Percentiles rank a stretch among this genome's conserved stretches.
Evolutionary conservation across 177 flowering plant species (phyloP).

Genomic region (Vitis hybrid): DNA sequence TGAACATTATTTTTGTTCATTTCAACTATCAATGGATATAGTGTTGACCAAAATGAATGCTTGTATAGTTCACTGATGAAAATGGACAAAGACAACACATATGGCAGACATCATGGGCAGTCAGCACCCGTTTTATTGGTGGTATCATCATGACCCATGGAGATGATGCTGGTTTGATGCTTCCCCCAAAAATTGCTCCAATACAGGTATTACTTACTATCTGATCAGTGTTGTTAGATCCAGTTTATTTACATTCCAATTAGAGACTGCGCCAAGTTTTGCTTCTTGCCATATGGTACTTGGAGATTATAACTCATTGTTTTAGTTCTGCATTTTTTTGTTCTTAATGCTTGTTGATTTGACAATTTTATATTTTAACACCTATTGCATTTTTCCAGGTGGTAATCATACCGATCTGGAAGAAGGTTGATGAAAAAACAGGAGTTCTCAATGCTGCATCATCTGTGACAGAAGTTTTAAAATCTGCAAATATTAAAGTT

Average conservation of each 20-base stretch:
- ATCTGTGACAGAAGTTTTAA: constrained; percentile 54
- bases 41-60: constrained; percentile 1
- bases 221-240: background rate
- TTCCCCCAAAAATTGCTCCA: constrained; percentile 92
- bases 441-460: constrained; percentile 78
- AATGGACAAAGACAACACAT: constrained; percentile 86
- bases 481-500: constrained; percentile 68
- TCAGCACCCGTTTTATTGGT: constrained; percentile 92
- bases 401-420: constrained; percentile 92
- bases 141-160: constrained; percentile 99
- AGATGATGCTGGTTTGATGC: constrained; percentile 92
- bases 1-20: background rate
- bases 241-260: background rate
- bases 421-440: constrained; percentile 61
- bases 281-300: background rate
- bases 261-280: background rate
- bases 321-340: background rate
- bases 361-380: background rate
- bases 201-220: constrained; percentile 53
- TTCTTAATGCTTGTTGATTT: background rate
- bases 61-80: constrained; percentile 78
- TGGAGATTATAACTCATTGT: background rate
- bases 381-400: constrained; percentile 43
- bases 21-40: background rate
- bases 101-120: constrained; percentile 99